phyloP scores from a whole-genome alignment of 306 rosid species.

The Inga oerstediana region DNA sequence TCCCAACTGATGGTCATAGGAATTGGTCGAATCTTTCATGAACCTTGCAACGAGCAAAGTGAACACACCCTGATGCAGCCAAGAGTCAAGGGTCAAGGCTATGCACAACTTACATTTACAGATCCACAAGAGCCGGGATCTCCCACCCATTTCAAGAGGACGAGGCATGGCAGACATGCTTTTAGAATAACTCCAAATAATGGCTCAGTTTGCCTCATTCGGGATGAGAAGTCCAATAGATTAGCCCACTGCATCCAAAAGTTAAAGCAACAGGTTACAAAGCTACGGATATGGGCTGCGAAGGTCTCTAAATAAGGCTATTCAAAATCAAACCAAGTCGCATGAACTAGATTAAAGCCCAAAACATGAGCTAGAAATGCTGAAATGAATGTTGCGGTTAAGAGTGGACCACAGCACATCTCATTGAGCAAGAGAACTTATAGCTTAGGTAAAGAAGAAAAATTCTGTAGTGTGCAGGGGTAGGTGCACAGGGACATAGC shows the following conservation, averaged over 20 bases:
- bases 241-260: conserved; percentile 70
- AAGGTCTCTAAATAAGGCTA: background rate
- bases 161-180: conserved; percentile 32
- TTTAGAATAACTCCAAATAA: conserved; percentile 37
- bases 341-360: conserved; percentile 60
- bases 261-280: background rate
- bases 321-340: background rate
- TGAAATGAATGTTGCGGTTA: conserved; percentile 61
- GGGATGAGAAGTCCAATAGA: conserved; percentile 94
- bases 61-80: conserved; percentile 36
- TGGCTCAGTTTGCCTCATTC: conserved; percentile 54
- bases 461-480: background rate
- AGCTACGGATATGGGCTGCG: background rate
- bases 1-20: conserved; percentile 22
- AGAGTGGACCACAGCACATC: conserved; percentile 67
- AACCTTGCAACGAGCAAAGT: conserved; percentile 27
- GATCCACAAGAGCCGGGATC: conserved; percentile 45
- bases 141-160: conserved; percentile 37
- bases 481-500: background rate
- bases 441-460: background rate
- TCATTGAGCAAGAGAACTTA: conserved; percentile 36
- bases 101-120: conserved; percentile 50
- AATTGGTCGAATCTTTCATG: conserved; percentile 28
- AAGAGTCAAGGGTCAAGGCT: conserved; percentile 37
- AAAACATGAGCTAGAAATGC: conserved; percentile 60